Evolutionary conservation across 2,329 filamentous ascomycete species (phyloP).

Genomic region (Aphanoascus verrucosus): DNA sequence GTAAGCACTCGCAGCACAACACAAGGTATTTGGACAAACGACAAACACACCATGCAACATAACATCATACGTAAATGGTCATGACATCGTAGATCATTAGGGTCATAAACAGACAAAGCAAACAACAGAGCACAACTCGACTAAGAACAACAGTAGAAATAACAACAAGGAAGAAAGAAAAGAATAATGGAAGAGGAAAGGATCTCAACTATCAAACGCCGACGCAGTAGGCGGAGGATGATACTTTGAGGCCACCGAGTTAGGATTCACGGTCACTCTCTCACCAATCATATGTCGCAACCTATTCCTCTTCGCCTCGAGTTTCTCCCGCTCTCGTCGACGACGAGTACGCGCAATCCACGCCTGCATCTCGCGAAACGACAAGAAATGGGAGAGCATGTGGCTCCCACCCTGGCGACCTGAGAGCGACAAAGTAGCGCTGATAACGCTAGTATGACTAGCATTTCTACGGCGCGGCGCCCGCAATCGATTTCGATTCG

Average conservation of each 20-base stretch:
- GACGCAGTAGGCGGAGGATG: neutral
- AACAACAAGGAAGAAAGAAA: neutral
- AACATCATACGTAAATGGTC: neutral
- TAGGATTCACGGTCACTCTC: conserved; percentile 30
- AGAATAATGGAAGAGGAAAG: conserved; percentile 4
- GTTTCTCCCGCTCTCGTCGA: conserved; percentile 36
- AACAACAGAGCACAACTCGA: neutral
- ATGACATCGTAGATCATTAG: conserved; percentile 1
- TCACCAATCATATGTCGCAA: conserved; percentile 46
- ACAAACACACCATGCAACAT: neutral
- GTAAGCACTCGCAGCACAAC: too few species aligned
- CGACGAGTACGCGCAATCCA: conserved; percentile 37
- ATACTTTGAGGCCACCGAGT: conserved; percentile 8
- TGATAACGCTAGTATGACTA: conserved; percentile 23
- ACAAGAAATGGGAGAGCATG: conserved; percentile 39
- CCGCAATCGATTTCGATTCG: conserved; percentile 21
- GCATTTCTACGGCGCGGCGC: conserved; percentile 15
- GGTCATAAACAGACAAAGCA: neutral
- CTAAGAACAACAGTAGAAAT: neutral
- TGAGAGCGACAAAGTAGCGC: conserved; percentile 23
- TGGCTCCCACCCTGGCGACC: conserved; percentile 9
- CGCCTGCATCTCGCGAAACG: conserved; percentile 40
- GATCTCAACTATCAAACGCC: conserved; percentile 8
- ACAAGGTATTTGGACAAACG: neutral
- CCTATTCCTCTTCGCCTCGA: conserved; percentile 43